phyloP scores from a whole-genome alignment of 192 early-diverging fungal species.

The Coemansia sp. region DNA sequence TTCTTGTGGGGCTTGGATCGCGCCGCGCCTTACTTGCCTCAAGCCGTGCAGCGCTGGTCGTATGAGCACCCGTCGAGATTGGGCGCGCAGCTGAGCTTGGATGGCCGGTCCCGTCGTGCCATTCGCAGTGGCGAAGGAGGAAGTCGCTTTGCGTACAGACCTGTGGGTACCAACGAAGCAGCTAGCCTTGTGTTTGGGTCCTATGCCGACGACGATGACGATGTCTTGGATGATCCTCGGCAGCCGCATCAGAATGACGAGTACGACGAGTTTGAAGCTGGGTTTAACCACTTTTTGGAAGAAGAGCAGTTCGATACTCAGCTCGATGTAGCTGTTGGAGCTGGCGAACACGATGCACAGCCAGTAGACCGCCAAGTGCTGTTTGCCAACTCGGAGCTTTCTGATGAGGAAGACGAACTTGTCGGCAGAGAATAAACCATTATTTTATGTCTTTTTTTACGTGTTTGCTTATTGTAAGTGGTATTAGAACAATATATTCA shows the following conservation, averaged over 20 bases:
- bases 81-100: constrained; percentile 35
- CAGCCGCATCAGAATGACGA: constrained; percentile 13
- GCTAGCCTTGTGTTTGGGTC: constrained; percentile 20
- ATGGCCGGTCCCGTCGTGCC: constrained; percentile 26
- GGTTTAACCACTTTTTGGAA: constrained; percentile 54
- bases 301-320: constrained; percentile 24
- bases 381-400: constrained; percentile 51
- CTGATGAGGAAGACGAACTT: constrained; percentile 36
- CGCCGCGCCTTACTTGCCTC: constrained; percentile 45
- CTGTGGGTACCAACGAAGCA: constrained; percentile 34
- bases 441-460: neutral
- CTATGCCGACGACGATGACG: constrained; percentile 6
- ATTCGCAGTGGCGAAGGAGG: constrained; percentile 23
- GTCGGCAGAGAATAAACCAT: neutral
- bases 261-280: constrained; percentile 52
- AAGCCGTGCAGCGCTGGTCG: constrained; percentile 47
- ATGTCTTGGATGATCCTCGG: constrained; percentile 4
- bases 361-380: constrained; percentile 46
- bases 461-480: neutral
- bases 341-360: constrained; percentile 32
- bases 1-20: constrained; percentile 45
- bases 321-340: neutral
- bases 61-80: constrained; percentile 54
- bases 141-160: constrained; percentile 33
- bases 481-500: neutral